Percentiles rank a stretch among this genome's conserved stretches.
These are phyloP conservation scores for Coelastrella sp. DNA, from an alignment of 139 green algal genomes.

Conservation along the genomic window DNA sequence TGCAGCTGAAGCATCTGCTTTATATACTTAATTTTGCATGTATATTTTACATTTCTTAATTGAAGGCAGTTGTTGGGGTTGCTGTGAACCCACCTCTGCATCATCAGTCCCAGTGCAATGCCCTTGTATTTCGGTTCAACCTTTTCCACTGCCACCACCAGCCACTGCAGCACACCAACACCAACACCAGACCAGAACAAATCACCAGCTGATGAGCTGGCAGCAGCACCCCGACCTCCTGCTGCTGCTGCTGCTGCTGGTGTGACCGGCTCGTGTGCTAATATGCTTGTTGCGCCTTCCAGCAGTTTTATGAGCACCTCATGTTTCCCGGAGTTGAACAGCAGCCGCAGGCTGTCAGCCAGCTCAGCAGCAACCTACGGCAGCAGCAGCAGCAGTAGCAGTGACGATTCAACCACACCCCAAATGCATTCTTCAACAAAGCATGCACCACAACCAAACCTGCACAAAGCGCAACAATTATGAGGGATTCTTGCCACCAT, in stretches of 20 bases:
- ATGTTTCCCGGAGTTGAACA: slow-evolving; percentile 22
- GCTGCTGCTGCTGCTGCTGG: slow-evolving; percentile 1
- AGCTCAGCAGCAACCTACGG: slow-evolving; percentile 33
- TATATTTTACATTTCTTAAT: no score
- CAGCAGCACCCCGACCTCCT: neutral
- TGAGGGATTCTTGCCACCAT: no score
- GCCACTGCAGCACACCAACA: slow-evolving; percentile 3
- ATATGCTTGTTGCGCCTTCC: neutral
- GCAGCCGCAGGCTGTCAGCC: slow-evolving; percentile 13
- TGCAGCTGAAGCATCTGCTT: neutral
- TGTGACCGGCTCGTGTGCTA: neutral
- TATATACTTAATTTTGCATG: no score
- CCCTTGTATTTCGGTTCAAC: slow-evolving; percentile 2
- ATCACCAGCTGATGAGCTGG: neutral
- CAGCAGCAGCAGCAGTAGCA: neutral
- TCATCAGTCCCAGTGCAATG: neutral
- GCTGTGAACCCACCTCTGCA: neutral
- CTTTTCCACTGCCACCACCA: neutral
- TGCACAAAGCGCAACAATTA: no score
- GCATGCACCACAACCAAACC: neutral
- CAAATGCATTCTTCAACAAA: neutral
- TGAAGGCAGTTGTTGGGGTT: neutral
- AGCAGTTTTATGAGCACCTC: neutral
- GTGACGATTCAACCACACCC: neutral
- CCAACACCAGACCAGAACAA: slow-evolving; percentile 1